Evolutionary conservation across 2,329 filamentous ascomycete species (phyloP).

Genomic region (Diaporthe nobilis): DNA sequence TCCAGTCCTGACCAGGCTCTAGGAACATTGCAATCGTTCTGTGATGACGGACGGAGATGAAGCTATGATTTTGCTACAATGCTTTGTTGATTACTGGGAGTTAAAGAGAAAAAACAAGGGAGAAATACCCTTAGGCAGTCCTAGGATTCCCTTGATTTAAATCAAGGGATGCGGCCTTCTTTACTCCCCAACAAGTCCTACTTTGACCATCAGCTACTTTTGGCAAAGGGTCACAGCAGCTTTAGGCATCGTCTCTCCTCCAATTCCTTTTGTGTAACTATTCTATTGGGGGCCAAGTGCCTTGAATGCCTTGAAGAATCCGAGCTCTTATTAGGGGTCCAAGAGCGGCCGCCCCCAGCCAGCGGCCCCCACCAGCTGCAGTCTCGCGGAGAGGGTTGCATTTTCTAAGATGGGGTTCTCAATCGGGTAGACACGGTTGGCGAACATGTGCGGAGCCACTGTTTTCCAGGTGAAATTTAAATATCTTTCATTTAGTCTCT

Average conservation of each 20-base stretch:
- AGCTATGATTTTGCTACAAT: background rate
- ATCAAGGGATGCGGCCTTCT: background rate
- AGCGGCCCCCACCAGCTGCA: too few species aligned
- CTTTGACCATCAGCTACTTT: background rate
- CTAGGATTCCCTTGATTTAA: background rate
- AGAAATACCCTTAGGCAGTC: background rate
- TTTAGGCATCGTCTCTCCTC: background rate
- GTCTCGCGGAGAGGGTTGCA: too few species aligned
- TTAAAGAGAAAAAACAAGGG: background rate
- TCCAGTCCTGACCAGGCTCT: slow-evolving; percentile 11
- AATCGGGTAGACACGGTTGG: too few species aligned
- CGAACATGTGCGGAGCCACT: too few species aligned
- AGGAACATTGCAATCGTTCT: background rate
- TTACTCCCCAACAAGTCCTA: background rate
- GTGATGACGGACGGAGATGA: background rate
- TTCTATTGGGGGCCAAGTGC: background rate
- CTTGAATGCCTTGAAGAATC: background rate
- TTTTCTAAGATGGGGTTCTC: too few species aligned
- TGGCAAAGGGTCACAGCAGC: background rate
- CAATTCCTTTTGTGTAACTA: background rate
- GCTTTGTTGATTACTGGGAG: background rate
- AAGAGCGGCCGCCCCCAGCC: too few species aligned
- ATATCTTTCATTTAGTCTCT: too few species aligned
- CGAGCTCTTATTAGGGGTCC: too few species aligned
- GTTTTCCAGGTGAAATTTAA: too few species aligned